phyloP scores from a whole-genome alignment of 2,329 filamentous ascomycete species.

The Cadophora sp. region DNA sequence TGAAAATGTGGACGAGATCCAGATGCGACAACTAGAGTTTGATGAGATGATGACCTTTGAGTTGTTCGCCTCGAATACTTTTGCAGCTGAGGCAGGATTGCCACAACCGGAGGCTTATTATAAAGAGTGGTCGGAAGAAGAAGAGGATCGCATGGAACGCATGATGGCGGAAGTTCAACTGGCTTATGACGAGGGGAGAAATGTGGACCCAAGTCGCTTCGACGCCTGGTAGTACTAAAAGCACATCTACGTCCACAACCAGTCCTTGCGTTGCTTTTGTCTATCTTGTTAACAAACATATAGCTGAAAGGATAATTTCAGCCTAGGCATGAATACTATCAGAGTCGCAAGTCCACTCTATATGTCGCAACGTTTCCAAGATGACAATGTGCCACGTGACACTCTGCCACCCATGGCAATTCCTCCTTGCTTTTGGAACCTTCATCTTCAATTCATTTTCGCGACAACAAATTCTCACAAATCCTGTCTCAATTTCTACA shows the following conservation, averaged over 20 bases:
- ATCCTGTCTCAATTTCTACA: neutral
- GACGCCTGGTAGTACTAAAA: neutral
- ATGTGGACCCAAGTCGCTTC: neutral
- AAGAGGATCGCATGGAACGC: neutral
- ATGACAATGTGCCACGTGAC: no score
- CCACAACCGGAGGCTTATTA: neutral
- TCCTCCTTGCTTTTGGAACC: no score
- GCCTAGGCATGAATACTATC: neutral
- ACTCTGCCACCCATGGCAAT: no score
- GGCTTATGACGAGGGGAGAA: neutral
- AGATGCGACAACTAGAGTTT: neutral
- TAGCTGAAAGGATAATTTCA: neutral
- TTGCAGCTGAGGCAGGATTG: neutral
- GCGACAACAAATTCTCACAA: neutral
- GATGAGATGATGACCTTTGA: neutral
- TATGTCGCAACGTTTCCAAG: no score
- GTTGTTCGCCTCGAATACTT: constrained; percentile 4
- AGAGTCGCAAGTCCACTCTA: neutral
- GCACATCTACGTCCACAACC: neutral
- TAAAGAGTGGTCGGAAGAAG: neutral
- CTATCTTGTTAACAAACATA: neutral
- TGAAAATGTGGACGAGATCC: neutral
- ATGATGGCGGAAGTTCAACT: neutral
- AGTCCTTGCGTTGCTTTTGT: neutral
- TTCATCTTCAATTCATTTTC: neutral